phyloP scores from a whole-genome alignment of 306 rosid genomes.

The Psophocarpus tetragonolobus region DNA sequence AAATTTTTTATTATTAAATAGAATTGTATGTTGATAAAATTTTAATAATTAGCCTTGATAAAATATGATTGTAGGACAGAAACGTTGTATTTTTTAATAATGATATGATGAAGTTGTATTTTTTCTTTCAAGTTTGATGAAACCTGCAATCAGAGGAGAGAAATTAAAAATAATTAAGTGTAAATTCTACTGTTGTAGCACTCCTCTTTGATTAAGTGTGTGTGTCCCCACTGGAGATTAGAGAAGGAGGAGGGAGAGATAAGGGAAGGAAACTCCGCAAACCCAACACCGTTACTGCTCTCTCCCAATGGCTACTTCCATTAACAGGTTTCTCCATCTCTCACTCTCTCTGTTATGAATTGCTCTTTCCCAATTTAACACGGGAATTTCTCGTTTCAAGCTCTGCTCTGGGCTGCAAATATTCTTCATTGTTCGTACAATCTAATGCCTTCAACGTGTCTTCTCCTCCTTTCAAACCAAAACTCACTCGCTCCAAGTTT shows the following conservation, averaged over 20 bases:
- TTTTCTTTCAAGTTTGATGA: too few species aligned
- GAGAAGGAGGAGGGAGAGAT: conserved; percentile 9
- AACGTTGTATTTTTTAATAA: too few species aligned
- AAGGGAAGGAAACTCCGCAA: not conserved
- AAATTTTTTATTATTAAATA: too few species aligned
- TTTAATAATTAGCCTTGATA: too few species aligned
- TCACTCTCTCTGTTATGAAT: not conserved
- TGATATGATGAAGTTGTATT: too few species aligned
- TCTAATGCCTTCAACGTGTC: conserved; percentile 29
- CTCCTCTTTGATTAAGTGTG: not conserved
- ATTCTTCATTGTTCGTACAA: conserved; percentile 55
- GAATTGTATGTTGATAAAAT: too few species aligned
- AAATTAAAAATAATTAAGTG: too few species aligned
- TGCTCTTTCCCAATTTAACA: conserved; percentile 16
- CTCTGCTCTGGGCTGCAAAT: conserved; percentile 70
- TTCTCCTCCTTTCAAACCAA: conserved; percentile 38
- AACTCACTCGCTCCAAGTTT: conserved; percentile 29
- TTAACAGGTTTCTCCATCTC: conserved; percentile 50
- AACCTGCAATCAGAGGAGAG: too few species aligned
- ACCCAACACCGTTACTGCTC: not conserved
- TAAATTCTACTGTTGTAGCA: too few species aligned
- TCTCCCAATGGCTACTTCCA: conserved; percentile 54
- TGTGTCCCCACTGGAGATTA: conserved; percentile 28
- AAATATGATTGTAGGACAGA: too few species aligned
- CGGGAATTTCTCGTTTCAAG: conserved; percentile 6